Evolutionary conservation across 2,329 filamentous ascomycete species (phyloP).

Genomic region (Cordyceps militaris): DNA sequence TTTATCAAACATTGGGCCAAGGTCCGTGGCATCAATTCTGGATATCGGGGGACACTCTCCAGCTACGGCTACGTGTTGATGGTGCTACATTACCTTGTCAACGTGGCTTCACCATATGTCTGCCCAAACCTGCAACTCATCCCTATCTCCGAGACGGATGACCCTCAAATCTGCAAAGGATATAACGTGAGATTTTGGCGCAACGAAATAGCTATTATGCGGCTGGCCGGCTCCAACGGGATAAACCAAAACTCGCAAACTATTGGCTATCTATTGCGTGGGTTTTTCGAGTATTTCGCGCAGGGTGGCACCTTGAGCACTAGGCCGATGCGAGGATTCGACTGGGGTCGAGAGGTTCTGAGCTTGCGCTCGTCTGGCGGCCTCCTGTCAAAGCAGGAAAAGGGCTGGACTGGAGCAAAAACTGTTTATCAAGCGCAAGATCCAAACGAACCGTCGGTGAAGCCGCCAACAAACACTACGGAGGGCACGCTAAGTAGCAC

Average conservation of each 20-base stretch:
- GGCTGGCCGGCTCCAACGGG: constrained; percentile 48
- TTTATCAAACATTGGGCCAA: constrained; percentile 93
- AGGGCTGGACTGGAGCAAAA: constrained; percentile 81
- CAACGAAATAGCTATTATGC: constrained; percentile 61
- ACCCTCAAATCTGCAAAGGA: constrained; percentile 47
- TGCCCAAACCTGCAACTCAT: constrained; percentile 72
- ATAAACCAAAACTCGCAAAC: constrained; percentile 64
- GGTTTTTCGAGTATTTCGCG: constrained; percentile 86
- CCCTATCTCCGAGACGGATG: constrained; percentile 29
- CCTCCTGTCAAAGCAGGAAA: constrained; percentile 64
- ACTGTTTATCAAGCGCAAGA: constrained; percentile 52
- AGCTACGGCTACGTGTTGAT: constrained; percentile 91
- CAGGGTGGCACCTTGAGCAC: constrained; percentile 49
- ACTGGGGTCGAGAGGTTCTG: constrained; percentile 74
- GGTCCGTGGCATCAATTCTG: constrained; percentile 74
- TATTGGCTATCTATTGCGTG: constrained; percentile 64
- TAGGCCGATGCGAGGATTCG: constrained; percentile 52
- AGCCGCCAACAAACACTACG: constrained; percentile 13
- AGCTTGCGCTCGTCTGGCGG: constrained; percentile 68
- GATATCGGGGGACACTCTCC: constrained; percentile 77
- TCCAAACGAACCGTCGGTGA: constrained; percentile 16
- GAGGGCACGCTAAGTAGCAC: constrained; percentile 18
- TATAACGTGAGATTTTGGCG: constrained; percentile 72
- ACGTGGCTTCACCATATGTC: constrained; percentile 72
- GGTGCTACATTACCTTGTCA: constrained; percentile 85